Evolutionary conservation across 345 rosid genomes (phyloP), one percentile per base, ranked within the genome.

Genomic region (Aquilaria sinensis): DNA sequence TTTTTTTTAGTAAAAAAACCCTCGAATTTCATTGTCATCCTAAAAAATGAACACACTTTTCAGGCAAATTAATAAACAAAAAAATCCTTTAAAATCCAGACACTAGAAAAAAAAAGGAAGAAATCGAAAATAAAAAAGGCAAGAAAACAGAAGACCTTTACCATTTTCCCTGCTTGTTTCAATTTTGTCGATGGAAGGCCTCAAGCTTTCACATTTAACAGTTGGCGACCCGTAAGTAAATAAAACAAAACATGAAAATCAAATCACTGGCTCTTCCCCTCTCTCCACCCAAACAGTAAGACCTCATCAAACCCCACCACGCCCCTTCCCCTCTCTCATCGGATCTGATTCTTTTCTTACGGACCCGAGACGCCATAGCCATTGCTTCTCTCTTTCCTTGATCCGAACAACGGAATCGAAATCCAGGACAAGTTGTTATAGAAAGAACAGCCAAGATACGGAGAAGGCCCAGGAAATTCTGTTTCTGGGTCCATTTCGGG

Each of bases 291-390:
- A 47, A 58, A 46, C 52, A 6, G 37, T 43, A 9, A 60, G 47
- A 15, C 10, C 63, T n/a, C 60, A 12, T 41, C 16, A 41, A 32
- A 12, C 43, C 5, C 43, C 43, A 37, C 37, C 9, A 8, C 10
- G 23, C 30, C 57, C 29, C 54, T 67, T 67, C 62, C 53, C 53
- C 71, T 68, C 72, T 57, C 65, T 68, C 73, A 63, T 61, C 61
- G 71, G 72, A 67, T 69, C 72, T 68, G 55, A 69, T 64, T 55
- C 56, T 64, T 68, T 47, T 76, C 58, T 68, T 70, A 61, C 64
- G 67, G 47, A 23, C 56, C 73, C 57, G 49, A 10, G 49, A 10
- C 2, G 29, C 72, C 13, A 56, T 60, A 47, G 60, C 63, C 46
- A 33, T 66, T 41, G 10, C 51, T 7, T 53, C 10, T 23, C 51